Percentiles rank a stretch among this genome's conserved stretches.
phyloP scores from a whole-genome alignment of 441 rosid species.

The Aquilaria agallochum region DNA sequence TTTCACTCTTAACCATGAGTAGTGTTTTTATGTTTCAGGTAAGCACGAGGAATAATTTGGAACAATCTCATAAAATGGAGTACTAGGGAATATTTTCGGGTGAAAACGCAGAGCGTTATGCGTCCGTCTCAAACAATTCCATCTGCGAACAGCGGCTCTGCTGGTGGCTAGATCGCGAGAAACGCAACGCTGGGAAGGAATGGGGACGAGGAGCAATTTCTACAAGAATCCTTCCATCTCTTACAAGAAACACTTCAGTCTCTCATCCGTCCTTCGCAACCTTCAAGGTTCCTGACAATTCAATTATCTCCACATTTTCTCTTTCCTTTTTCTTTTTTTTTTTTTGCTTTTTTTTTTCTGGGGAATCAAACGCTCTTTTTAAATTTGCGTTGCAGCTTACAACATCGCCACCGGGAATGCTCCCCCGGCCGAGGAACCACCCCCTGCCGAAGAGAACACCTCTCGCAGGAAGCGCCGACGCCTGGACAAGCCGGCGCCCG shows the following conservation, averaged over 20 bases:
- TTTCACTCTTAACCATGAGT: too few relatives aligned
- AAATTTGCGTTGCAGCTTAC: conserved; percentile 34
- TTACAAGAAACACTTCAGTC: conserved; percentile 47
- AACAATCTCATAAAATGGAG: too few relatives aligned
- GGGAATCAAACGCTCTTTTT: not conserved
- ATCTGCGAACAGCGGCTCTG: conserved; percentile 5
- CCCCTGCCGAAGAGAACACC: conserved; percentile 15
- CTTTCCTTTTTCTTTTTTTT: not conserved
- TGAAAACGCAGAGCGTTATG: too few relatives aligned
- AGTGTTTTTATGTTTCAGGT: too few relatives aligned
- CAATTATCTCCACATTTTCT: not conserved
- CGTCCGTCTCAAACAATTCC: too few relatives aligned
- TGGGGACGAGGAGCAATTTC: conserved; percentile 52
- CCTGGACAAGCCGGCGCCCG: conserved; percentile 15
- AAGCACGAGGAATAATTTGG: too few relatives aligned
- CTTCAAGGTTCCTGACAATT: conserved; percentile 34
- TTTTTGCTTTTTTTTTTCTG: not conserved
- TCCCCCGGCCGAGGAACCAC: conserved; percentile 26
- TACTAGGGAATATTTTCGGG: too few relatives aligned
- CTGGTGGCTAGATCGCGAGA: conserved; percentile 44
- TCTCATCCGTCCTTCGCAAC: conserved; percentile 64
- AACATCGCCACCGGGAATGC: conserved; percentile 55
- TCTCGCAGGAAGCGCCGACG: conserved; percentile 30
- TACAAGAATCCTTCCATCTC: conserved; percentile 52
- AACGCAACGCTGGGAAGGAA: not conserved